Base-by-base conservation (phyloP, 1,139 yeast genomes). In the Pichia sp. region DNA sequence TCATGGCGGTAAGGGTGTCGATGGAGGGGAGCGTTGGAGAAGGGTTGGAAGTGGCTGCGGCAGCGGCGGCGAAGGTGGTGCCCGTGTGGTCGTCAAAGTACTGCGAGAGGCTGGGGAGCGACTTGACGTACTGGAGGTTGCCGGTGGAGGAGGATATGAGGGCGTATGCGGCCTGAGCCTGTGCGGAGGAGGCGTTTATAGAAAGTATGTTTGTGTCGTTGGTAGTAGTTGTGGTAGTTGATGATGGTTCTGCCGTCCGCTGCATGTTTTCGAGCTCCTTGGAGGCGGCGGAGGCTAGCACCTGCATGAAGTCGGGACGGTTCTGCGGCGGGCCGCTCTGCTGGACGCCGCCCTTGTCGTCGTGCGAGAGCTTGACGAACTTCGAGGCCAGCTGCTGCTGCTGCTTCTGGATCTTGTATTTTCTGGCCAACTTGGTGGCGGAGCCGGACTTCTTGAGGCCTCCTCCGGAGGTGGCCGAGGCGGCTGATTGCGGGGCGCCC, bases 361-460 rank as follows among this genome's bases (percentile, higher is more conserved):
- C 31, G 34, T 46, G n/a, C 29, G 29, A 10, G 14, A 20, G 40
- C 20, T 38, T 33, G 55, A 50, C 10, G 55, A 50, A 17, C 54
- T 50, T 46, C 57, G 60, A 14, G 60, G 55, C 43, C 62, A 55
- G 10, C 59, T 53, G 42, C 61, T 81, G 45, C 90, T 91, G 66
- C 85, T 87, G 31, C 85, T 81, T 69, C 91, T 97, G 54, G 90
- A 90, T 60, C 96, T 75, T 47, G 85, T 77, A 70, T 91, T 97
- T 64, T 97, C 77, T 44, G 96, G 48, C 36, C 29, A 49, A 46
- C 33, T 49, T 49, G 7, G 52, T 43, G 8, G 52, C 29, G 16
- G 63, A 59, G n/a, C 55, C 44, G 14, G 60, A 48, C 33, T 27
- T 52, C 16, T 51, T 36, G 38, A 24, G 48, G 14, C 17, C 31